Percentiles rank a stretch among this genome's conserved stretches.
Evolutionary conservation across 2,329 filamentous ascomycete genomes (phyloP).

Genomic region (Neobulgaria alba): DNA sequence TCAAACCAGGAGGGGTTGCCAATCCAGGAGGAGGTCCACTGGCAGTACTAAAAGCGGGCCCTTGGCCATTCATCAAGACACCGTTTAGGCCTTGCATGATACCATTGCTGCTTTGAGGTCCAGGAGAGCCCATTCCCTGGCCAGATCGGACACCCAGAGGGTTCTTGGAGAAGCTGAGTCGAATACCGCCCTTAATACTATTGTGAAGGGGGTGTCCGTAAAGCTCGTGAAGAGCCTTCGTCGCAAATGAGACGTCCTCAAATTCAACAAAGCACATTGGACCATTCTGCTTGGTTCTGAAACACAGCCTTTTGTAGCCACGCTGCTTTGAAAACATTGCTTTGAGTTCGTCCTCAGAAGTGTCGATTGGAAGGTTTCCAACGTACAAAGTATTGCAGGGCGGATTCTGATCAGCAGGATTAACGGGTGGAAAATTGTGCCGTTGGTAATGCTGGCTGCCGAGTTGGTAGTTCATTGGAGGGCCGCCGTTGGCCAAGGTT

Average conservation of each 20-base stretch:
- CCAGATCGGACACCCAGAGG: slow-evolving; percentile 83
- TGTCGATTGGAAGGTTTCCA: slow-evolving; percentile 88
- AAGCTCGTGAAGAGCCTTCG: slow-evolving; percentile 80
- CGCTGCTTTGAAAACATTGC: slow-evolving; percentile 86
- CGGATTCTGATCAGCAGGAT: slow-evolving; percentile 91
- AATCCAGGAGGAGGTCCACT: slow-evolving; percentile 74
- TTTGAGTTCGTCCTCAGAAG: slow-evolving; percentile 92
- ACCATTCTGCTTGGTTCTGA: slow-evolving; percentile 88
- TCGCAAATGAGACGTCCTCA: slow-evolving; percentile 85
- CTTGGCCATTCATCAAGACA: slow-evolving; percentile 37
- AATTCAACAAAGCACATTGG: slow-evolving; percentile 99
- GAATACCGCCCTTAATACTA: slow-evolving; percentile 88
- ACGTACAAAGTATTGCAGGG: slow-evolving; percentile 98
- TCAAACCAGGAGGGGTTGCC: slow-evolving; percentile 63
- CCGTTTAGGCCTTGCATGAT: slow-evolving; percentile 49
- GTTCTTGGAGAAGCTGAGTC: slow-evolving; percentile 95
- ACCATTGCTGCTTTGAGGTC: slow-evolving; percentile 34
- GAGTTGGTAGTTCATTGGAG: slow-evolving; percentile 44
- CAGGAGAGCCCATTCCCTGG: slow-evolving; percentile 39
- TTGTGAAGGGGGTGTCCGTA: slow-evolving; percentile 85
- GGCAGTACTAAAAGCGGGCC: slow-evolving; percentile 31
- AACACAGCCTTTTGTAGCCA: slow-evolving; percentile 91
- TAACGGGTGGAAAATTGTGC: slow-evolving; percentile 73
- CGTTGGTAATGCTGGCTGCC: slow-evolving; percentile 48
- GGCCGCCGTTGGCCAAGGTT: slow-evolving; percentile 38